Percentiles rank a stretch among this genome's conserved stretches.
phyloP scores from a whole-genome alignment of 305 asterid genomes.

The Plantago coronopus region DNA sequence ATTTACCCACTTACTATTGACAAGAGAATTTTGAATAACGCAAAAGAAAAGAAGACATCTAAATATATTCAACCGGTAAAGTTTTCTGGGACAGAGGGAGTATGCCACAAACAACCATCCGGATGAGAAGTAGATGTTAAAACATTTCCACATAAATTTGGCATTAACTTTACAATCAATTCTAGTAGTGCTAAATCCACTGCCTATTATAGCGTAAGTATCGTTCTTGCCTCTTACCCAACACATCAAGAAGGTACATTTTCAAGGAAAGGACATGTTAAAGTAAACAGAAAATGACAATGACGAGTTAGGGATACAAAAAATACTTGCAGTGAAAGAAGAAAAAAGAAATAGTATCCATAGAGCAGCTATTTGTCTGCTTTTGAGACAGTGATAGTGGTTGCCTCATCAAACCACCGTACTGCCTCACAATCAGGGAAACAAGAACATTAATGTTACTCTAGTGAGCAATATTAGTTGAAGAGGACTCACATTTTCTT shows the following conservation, averaged over 20 bases:
- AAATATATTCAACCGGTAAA: too few species aligned
- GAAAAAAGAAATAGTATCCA: not conserved
- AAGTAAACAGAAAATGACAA: not conserved
- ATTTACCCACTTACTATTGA: too few species aligned
- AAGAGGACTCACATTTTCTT: slow-evolving; percentile 2
- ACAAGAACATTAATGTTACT: not conserved
- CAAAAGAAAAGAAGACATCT: too few species aligned
- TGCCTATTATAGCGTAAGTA: not conserved
- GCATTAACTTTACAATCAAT: not conserved
- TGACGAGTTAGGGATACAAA: not conserved
- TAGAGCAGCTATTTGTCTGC: not conserved
- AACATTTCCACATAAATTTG: not conserved
- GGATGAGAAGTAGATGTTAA: not conserved
- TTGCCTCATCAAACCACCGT: not conserved
- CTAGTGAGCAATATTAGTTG: not conserved
- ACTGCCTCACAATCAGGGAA: not conserved
- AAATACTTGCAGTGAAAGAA: not conserved
- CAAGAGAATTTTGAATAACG: too few species aligned
- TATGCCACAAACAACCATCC: not conserved
- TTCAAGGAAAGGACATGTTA: not conserved
- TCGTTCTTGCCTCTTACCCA: not conserved
- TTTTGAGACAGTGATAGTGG: not conserved
- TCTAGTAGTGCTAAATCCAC: not conserved
- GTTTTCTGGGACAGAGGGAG: too few species aligned
- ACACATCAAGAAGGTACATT: not conserved